Evolutionary conservation across 495 filamentous ascomycete species (phyloP), one percentile per base, ranked within the genome.

Genomic region (Podospora bellae-mahoneyi): DNA sequence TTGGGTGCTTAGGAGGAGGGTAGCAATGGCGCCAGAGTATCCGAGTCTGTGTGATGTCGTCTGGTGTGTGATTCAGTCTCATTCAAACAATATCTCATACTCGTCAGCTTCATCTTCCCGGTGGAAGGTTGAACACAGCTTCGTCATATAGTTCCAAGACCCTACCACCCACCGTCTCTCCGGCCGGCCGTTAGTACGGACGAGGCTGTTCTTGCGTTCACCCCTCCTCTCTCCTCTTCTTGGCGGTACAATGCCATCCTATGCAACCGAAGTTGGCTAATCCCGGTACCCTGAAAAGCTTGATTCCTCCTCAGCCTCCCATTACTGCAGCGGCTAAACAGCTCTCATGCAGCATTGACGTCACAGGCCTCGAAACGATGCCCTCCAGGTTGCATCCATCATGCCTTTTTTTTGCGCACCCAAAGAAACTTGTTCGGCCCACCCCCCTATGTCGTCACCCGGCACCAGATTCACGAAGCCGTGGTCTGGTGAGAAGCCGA

Each of bases 401-500:
- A 63, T 58, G 30, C 55, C 19, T 66, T 66, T 30, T 66, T 48
- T 65, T 55, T 55, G 20, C 57, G 39, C 39, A 48, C 39, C 39
- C 7, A 48, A 48, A 48, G 39, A 10, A 48, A 10, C 39, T 48
- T 48, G 39, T 48, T 48, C 39, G 9, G 39, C 39, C 39, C 13
- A 48, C 64, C 57, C 60, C 34, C 23, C 48, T 55, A 76, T 76
- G 74, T 69, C 74, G 74, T 76, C 74, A 76, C 72, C 28, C 44
- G n/a, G 1, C 18, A 39, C 13, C 30, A 5, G 30, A 23, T 32
- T 7, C 30, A 5, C 30, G 30, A 32, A 32, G 30, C 4, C 30
- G 30, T 32, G 4, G 7, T 32, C 30, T 7, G 4, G 30, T 32
- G 30, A 32, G 30, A 32, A 32, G 30, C 30, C 30, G 30, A 32